A percentile compares a stretch with the other conserved stretches of the same genome.
Evolutionary conservation across 2,329 filamentous ascomycete genomes (phyloP).

Genomic region (Hymenoscyphus fraxineus): DNA sequence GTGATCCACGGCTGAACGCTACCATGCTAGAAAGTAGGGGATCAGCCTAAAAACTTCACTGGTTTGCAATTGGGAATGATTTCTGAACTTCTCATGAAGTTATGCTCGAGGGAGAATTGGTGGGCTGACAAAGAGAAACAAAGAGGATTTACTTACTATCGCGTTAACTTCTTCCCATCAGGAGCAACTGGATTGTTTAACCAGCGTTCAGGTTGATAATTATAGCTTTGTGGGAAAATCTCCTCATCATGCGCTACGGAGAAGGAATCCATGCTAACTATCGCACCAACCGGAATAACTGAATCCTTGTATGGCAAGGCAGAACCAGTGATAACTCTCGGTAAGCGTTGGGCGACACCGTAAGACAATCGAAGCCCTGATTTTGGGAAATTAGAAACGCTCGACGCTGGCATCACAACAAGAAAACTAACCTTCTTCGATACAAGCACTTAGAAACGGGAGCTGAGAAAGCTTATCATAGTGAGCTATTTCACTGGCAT

Average conservation of each 20-base stretch:
- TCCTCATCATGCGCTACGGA: neutral
- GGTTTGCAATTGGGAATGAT: too few species aligned
- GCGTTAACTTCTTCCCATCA: conserved; percentile 27
- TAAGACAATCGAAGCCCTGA: conserved; percentile 27
- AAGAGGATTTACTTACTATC: neutral
- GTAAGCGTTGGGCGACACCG: conserved; percentile 14
- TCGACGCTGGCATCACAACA: too few species aligned
- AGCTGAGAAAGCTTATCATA: conserved; percentile 26
- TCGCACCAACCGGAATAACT: neutral
- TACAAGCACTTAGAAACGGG: conserved; percentile 31
- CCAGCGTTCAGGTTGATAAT: neutral
- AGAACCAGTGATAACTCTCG: too few species aligned
- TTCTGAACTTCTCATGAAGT: too few species aligned
- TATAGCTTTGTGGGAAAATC: neutral
- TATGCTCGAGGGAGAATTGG: too few species aligned
- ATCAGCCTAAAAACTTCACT: too few species aligned
- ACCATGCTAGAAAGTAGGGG: neutral
- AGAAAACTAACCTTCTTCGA: conserved; percentile 28
- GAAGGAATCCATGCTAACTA: neutral
- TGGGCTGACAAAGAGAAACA: too few species aligned
- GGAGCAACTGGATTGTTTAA: neutral
- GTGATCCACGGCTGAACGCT: conserved; percentile 9
- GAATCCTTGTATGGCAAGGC: neutral
- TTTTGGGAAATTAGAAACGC: too few species aligned
- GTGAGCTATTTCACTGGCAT: neutral